phyloP scores from a whole-genome alignment of 1,284 basidiomycete species.

The Xerocomus nothofagi region DNA sequence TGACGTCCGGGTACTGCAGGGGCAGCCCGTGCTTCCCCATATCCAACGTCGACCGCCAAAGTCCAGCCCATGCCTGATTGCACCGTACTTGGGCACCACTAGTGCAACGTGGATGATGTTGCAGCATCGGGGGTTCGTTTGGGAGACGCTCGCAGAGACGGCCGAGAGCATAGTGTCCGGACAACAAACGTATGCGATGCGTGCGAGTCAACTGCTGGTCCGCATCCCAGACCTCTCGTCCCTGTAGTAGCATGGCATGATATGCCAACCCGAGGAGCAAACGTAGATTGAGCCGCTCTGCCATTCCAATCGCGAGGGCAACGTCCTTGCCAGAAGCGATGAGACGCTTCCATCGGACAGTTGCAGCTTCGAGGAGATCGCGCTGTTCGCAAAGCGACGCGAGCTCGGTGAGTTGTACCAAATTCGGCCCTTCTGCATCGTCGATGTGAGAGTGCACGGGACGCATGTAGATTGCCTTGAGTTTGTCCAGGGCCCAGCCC shows the following conservation, averaged over 20 bases:
- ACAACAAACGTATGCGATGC: constrained; percentile 43
- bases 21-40: constrained; percentile 37
- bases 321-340: constrained; percentile 44
- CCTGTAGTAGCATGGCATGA: constrained; percentile 44
- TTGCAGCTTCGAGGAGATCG: constrained; percentile 42
- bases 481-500: constrained; percentile 47
- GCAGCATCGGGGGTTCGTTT: constrained; percentile 38
- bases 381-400: constrained; percentile 46
- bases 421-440: constrained; percentile 34
- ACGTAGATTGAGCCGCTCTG: constrained; percentile 45
- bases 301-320: constrained; percentile 42
- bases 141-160: constrained; percentile 44
- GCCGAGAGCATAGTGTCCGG: constrained; percentile 44
- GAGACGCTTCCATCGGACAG: constrained; percentile 42
- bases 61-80: constrained; percentile 40
- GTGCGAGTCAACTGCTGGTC: constrained; percentile 39
- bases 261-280: constrained; percentile 43
- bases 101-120: constrained; percentile 41
- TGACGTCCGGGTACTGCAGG: constrained; percentile 40
- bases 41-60: constrained; percentile 44
- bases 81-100: constrained; percentile 41
- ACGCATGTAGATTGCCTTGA: constrained; percentile 41
- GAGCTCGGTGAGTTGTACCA: constrained; percentile 46
- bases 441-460: constrained; percentile 32
- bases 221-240: constrained; percentile 42